Evolutionary conservation across 345 rosid genomes (phyloP).

Genomic region (Toxicodendron radicans): DNA sequence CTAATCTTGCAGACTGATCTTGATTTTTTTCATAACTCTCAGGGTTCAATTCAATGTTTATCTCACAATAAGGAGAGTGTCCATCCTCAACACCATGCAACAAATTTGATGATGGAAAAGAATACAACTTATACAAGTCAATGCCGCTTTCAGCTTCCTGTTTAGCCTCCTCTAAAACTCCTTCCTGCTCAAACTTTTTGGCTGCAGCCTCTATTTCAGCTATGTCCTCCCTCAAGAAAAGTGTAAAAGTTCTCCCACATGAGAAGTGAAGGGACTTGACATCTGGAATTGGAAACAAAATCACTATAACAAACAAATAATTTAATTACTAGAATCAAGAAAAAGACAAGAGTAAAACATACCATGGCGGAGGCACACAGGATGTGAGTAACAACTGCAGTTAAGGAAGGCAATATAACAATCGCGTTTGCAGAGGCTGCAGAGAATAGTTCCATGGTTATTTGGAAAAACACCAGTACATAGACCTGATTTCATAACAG

Average conservation of each 20-base stretch:
- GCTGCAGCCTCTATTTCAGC: constrained; percentile 85
- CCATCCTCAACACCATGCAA: constrained; percentile 46
- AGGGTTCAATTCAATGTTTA: constrained; percentile 37
- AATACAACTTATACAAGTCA: constrained; percentile 56
- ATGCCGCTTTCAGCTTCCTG: constrained; percentile 39
- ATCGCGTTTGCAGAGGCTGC: constrained; percentile 91
- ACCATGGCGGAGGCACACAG: constrained; percentile 90
- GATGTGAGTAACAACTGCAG: constrained; percentile 67
- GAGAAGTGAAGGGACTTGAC: constrained; percentile 56
- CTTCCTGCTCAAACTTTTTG: constrained; percentile 67
- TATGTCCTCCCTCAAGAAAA: constrained; percentile 77
- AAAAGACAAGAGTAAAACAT: constrained; percentile 24
- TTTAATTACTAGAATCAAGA: not conserved
- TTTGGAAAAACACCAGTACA: constrained; percentile 54
- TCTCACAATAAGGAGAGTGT: constrained; percentile 69
- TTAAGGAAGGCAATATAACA: constrained; percentile 81
- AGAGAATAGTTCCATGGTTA: constrained; percentile 62
- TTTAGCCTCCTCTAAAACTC: constrained; percentile 37
- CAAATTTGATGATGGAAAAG: constrained; percentile 44
- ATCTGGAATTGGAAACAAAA: constrained; percentile 43
- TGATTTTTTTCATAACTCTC: constrained; percentile 13
- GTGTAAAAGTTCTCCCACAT: constrained; percentile 62
- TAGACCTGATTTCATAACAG: constrained; percentile 60
- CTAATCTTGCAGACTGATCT: constrained; percentile 21
- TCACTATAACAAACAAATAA: constrained; percentile 17